phyloP scores from a whole-genome alignment of 805 yeast species.

The Zygosaccharomyces siamensis region DNA sequence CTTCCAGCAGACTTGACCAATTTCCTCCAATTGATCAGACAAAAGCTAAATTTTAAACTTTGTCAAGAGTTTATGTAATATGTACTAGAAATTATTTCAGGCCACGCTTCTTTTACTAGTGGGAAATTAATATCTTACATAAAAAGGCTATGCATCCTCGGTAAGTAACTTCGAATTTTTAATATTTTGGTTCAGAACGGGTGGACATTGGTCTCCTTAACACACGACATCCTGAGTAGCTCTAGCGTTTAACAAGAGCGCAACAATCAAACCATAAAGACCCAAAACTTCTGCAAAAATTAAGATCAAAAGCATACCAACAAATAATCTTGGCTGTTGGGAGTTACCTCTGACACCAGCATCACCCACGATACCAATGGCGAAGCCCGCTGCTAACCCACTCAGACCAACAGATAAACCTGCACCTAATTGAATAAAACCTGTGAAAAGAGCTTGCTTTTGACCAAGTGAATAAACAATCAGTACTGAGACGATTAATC shows the following conservation, averaged over 20 bases:
- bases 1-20: conserved; percentile 19
- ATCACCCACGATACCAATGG: conserved; percentile 99
- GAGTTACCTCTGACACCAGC: conserved; percentile 99
- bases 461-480: conserved; percentile 87
- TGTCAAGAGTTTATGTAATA: conserved; percentile 31
- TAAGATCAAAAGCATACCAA: conserved; percentile 96
- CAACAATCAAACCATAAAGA: conserved; percentile 96
- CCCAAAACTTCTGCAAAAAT: conserved; percentile 99
- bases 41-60: conserved; percentile 25
- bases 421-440: conserved; percentile 97
- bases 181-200: neutral
- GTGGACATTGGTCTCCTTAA: conserved; percentile 37
- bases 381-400: conserved; percentile 97
- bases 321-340: conserved; percentile 97
- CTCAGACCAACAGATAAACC: conserved; percentile 96
- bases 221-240: conserved; percentile 89
- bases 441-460: conserved; percentile 89
- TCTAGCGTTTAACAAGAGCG: conserved; percentile 94
- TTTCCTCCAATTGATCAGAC: conserved; percentile 21
- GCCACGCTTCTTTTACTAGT: neutral
- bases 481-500: conserved; percentile 91
- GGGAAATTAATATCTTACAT: conserved; percentile 6
- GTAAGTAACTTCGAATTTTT: neutral
- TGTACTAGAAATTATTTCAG: neutral
- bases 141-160: conserved; percentile 2